Evolutionary conservation across 495 filamentous ascomycete genomes (phyloP), one percentile per base, ranked within the genome.

Genomic region (Penicillium verhagenii): DNA sequence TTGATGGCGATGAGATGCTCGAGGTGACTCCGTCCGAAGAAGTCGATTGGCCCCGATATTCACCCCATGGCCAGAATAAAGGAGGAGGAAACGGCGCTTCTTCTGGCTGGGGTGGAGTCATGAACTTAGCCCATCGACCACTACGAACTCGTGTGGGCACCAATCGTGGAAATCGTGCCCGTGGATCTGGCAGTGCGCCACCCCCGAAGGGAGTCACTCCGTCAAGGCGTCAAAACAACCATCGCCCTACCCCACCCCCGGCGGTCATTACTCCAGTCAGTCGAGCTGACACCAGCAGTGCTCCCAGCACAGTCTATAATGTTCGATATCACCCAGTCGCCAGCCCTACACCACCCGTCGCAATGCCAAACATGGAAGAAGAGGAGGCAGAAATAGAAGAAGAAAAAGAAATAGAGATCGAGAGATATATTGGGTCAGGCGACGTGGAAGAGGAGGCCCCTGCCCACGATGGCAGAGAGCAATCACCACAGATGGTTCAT

Each of bases 1-100:
- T 97, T 58, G 94, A 97, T 63, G 95, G 93, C 13, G 94, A 98
- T 59, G 94, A 98, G 68, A 96, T 95, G 90, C 73, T 95, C 31
- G 91, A 95, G 20, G 76, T 86, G 20, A 87, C 85, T 9, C 82
- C 84, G 13, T 81, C 79, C 5, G 75, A 82, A 37, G 83, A 84
- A 55, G 73, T 81, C 16, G 75, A 74, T 37, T 85, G 79, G 78
- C 74, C 77, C 6, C 66, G 77, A n/a, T 66, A 71, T 35, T 55
- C 67, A 1, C 58, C 60, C 18, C 59, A 59, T 51, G 70, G 67
- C 16, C 56, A 72, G 58, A 72, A 70, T 48, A 63, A 69, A 53
- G 77, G 75, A 25, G 66, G 66, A 40, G 67, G 71, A 21, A 64
- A 64, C 38, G 72, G 72, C 13, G 62, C 63, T 25, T 74, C 72